A percentile compares a stretch with the other conserved stretches of the same genome.
phyloP scores from a whole-genome alignment of 1,139 yeast species.

The Sugiyamaella grinbergsii region DNA sequence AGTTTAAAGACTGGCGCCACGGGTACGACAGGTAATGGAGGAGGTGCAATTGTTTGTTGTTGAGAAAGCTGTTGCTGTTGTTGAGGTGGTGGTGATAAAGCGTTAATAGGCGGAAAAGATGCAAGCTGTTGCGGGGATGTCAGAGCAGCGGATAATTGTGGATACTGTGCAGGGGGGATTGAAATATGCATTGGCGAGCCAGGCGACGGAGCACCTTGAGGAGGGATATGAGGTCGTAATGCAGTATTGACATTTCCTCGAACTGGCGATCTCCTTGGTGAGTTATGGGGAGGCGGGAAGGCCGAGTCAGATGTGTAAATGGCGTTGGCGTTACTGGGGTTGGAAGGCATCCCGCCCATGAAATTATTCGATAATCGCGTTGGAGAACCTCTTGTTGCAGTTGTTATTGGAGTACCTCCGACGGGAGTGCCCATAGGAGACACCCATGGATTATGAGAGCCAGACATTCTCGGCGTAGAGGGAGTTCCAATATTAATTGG shows the following conservation, averaged over 20 bases:
- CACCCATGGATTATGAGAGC: constrained; percentile 23
- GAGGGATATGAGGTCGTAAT: constrained; percentile 1
- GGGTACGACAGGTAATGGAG: constrained; percentile 24
- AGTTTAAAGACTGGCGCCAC: constrained; percentile 50
- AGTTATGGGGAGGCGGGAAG: constrained; percentile 10
- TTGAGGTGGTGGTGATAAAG: too few relatives aligned
- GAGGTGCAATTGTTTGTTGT: constrained; percentile 9
- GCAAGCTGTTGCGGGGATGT: constrained; percentile 8
- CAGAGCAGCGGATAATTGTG: not conserved
- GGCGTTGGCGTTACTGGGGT: not conserved
- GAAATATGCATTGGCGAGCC: constrained; percentile 18
- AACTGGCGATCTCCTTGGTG: constrained; percentile 17
- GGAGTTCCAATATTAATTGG: constrained; percentile 24
- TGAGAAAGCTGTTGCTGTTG: not conserved
- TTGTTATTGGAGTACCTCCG: constrained; percentile 11
- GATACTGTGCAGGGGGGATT: constrained; percentile 16
- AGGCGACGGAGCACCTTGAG: constrained; percentile 4
- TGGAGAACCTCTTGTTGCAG: constrained; percentile 11
- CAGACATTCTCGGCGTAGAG: constrained; percentile 22
- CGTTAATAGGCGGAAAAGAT: not conserved
- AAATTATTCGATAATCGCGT: constrained; percentile 3
- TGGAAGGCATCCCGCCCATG: not conserved
- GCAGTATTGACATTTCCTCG: not conserved
- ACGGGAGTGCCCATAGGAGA: constrained; percentile 21
- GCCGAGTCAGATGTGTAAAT: constrained; percentile 8